phyloP scores from a whole-genome alignment of 2,329 filamentous ascomycete genomes.

The Orbilia blumenaviensis region DNA sequence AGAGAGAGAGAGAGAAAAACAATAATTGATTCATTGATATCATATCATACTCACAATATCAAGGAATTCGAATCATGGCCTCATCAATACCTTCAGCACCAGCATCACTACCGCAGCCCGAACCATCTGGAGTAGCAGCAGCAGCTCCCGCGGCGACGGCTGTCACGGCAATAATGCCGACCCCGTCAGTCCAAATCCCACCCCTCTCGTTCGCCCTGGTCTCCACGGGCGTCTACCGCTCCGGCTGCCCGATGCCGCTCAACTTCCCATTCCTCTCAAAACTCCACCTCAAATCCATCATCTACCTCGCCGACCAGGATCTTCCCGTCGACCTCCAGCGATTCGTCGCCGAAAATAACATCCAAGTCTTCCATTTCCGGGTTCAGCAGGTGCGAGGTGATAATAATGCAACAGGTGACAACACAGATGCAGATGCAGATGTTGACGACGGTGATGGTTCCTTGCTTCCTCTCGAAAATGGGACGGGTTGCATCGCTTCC shows the following conservation, averaged over 20 bases:
- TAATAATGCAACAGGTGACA: background rate
- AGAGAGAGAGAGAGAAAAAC: background rate
- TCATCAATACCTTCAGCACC: background rate
- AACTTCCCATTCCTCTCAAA: conserved; percentile 57
- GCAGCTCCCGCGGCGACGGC: too few relatives aligned
- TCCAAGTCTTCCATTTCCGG: conserved; percentile 52
- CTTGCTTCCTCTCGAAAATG: background rate
- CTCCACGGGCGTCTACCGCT: conserved; percentile 56
- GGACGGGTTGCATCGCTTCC: background rate
- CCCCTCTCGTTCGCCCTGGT: conserved; percentile 57
- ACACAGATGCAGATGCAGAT: conserved; percentile 13
- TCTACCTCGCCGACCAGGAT: conserved; percentile 56
- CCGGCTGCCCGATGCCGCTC: conserved; percentile 57
- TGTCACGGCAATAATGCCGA: background rate
- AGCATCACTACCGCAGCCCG: background rate
- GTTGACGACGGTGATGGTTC: background rate
- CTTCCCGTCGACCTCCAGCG: conserved; percentile 54
- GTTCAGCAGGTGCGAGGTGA: conserved; percentile 35
- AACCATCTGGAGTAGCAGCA: too few relatives aligned
- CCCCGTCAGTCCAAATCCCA: conserved; percentile 52
- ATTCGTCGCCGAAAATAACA: conserved; percentile 50
- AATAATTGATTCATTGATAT: too few relatives aligned
- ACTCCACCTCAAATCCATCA: conserved; percentile 56
- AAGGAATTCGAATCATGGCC: too few relatives aligned
- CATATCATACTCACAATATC: too few relatives aligned